Conservation (phyloP, 2,329 filamentous ascomycete genomes). For the Paraphoma chrysanthemicola region DNA sequence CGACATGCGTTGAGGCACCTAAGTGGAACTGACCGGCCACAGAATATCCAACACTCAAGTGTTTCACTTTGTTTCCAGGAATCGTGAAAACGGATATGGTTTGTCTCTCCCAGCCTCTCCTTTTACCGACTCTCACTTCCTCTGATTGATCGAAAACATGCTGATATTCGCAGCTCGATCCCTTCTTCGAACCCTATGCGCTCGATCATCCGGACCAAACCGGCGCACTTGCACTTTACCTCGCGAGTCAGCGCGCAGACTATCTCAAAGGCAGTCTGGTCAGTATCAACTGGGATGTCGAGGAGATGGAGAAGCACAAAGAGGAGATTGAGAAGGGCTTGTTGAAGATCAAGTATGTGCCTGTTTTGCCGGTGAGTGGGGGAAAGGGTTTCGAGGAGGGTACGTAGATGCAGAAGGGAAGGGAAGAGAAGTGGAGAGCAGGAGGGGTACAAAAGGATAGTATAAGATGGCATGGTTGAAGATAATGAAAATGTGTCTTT, state of each 20-base stretch:
- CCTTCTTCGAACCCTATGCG: background rate
- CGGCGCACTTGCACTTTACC: constrained; percentile 34
- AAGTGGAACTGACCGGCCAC: background rate
- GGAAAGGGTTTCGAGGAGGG: background rate
- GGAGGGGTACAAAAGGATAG: too few species aligned
- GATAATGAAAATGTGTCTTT: too few species aligned
- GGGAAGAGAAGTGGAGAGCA: too few species aligned
- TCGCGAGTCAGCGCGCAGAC: constrained; percentile 11
- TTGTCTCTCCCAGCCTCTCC: too few species aligned
- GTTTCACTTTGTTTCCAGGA: background rate
- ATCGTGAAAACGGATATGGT: background rate
- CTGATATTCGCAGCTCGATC: background rate
- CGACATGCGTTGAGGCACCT: background rate
- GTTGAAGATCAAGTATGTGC: constrained; percentile 20
- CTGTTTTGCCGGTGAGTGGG: background rate
- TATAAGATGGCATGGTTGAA: too few species aligned
- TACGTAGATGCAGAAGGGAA: too few species aligned
- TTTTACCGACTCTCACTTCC: too few species aligned
- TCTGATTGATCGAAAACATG: too few species aligned
- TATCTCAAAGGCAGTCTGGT: constrained; percentile 12
- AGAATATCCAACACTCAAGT: background rate
- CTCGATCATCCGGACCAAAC: constrained; percentile 17
- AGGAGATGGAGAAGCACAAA: constrained; percentile 28
- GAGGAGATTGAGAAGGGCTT: constrained; percentile 35
- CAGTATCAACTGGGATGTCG: constrained; percentile 32